Percentiles rank a stretch among this genome's conserved stretches.
phyloP scores from a whole-genome alignment of 176 grass and related monocot genomes.

The Cenchrus fungigraminus region DNA sequence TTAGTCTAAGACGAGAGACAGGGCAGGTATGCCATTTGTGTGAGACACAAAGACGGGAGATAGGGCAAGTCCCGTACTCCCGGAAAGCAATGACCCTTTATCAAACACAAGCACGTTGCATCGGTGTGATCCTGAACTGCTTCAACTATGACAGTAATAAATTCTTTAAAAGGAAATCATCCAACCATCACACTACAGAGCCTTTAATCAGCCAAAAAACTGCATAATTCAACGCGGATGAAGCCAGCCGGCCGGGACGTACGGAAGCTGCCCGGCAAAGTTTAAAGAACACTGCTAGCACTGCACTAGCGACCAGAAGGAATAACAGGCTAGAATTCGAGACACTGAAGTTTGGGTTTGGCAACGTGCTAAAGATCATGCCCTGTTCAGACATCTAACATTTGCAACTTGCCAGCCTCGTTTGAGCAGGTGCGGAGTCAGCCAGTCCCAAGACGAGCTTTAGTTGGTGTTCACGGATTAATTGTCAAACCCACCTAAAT shows the following conservation, averaged over 20 bases:
- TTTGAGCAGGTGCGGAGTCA: conserved; percentile 43
- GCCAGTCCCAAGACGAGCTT: conserved; percentile 16
- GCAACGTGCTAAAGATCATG: neutral
- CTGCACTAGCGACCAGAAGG: neutral
- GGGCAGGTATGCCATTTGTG: too few relatives aligned
- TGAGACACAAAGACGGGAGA: too few relatives aligned
- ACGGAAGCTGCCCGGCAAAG: neutral
- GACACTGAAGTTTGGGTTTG: conserved; percentile 25
- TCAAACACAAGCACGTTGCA: neutral
- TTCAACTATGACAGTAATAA: neutral
- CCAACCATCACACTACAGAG: conserved; percentile 17
- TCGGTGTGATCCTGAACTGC: conserved; percentile 15
- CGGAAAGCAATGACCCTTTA: neutral
- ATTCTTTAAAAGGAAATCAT: neutral
- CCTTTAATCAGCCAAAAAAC: neutral
- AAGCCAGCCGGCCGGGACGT: neutral
- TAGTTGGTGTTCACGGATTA: conserved; percentile 5
- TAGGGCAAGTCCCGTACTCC: neutral
- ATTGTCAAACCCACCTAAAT: conserved; percentile 44
- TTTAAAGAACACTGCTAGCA: neutral
- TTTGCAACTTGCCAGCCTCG: neutral
- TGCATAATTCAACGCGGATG: conserved; percentile 9
- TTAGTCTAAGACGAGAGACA: too few relatives aligned
- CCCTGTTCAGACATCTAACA: neutral
- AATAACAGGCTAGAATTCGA: neutral